Conservation (phyloP, 208 protist genomes). For the Strigomonas galati region DNA sequence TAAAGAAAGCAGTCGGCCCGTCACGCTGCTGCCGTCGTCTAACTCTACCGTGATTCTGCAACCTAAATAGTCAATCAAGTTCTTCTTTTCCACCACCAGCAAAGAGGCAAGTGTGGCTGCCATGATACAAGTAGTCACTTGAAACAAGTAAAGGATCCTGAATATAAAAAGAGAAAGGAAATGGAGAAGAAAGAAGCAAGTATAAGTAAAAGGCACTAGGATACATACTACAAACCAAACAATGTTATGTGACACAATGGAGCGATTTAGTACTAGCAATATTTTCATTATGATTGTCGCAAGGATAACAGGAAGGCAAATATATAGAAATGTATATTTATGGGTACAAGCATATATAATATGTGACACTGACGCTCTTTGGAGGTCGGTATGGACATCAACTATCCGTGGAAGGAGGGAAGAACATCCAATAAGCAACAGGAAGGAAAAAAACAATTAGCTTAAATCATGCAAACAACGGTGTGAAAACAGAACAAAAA, state of each 20-base stretch:
- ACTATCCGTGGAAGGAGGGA: neutral
- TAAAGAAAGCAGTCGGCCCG: constrained; percentile 70
- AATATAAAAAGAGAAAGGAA: neutral
- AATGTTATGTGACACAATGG: neutral
- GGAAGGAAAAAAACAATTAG: constrained; percentile 12
- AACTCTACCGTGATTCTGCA: constrained; percentile 62
- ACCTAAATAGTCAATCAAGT: constrained; percentile 52
- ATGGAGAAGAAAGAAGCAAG: neutral
- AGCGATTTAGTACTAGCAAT: neutral
- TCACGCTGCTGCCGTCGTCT: constrained; percentile 66
- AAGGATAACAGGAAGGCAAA: too few relatives aligned
- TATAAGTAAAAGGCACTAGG: neutral
- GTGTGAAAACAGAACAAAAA: neutral
- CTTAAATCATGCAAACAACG: neutral
- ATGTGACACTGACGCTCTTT: neutral
- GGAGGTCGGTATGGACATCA: neutral
- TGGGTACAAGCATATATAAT: neutral
- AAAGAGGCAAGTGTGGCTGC: neutral
- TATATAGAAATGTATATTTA: neutral
- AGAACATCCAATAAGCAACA: constrained; percentile 3
- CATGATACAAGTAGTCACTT: neutral
- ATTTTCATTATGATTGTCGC: too few relatives aligned
- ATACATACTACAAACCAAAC: neutral
- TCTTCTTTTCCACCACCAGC: constrained; percentile 32
- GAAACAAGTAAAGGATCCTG: neutral